Evolutionary conservation across 305 asterid species (phyloP), one percentile per base, ranked within the genome.

Genomic region (Fraxinus paxiana): DNA sequence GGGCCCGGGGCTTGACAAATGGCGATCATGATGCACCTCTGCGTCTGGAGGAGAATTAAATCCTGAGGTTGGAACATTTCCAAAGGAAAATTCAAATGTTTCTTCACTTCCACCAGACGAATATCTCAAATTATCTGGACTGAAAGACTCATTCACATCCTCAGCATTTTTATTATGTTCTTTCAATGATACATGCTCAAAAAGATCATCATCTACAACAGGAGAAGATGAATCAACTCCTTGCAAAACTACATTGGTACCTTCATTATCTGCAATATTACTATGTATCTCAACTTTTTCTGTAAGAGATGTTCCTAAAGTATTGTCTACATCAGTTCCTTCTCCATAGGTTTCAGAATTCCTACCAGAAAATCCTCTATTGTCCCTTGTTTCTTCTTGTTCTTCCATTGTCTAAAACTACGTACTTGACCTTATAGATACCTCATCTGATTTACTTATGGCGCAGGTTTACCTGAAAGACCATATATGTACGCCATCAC

Each of bases 161-260:
- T 20, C 83, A 48, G 83, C 86, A 79, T 73, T 89, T 75, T 85
- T 90, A 80, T 83, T 95, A 82, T 85, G 91, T 84, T 92, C 94
- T 84, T 92, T 87, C 85, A 92, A 82, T 4, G 97, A 82, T 81
- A 94, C 95, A 30, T 84, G 92, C 85, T 91, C 99, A 86, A 92
- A 92, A 31, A 83, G 82, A 75, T 85, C 93, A 85, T 86, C 93
- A 8, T 87, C 93, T 75, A 80, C 84, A 82, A 73, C 83, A 38
- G 87, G 78, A 86, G 79, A 84, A 83, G 83, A 83, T 73, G 91
- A 77, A 85, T 76, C 88, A 77, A 75, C 84, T 83, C 90, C 91
- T 86, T 84, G 82, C 71, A 82, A 85, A 87, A 61, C 88, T 82
- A 38, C 83, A 82, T 79, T 88, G 80, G 85, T 80, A 81, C 79